Conservation (phyloP, 164 flowering plant species). For the Magnolia kwangsiensis region DNA sequence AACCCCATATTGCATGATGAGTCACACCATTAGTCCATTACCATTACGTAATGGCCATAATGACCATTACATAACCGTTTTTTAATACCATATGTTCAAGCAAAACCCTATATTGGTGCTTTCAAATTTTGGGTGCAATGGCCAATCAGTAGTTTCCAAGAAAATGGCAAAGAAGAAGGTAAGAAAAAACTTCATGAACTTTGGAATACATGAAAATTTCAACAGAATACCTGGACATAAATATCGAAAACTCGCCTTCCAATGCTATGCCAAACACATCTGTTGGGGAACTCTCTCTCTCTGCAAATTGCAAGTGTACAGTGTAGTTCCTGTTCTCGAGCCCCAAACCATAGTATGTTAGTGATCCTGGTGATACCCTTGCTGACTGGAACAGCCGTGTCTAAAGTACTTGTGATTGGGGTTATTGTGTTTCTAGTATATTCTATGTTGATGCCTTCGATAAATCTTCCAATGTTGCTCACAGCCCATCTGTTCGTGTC, state of each 20-base stretch:
- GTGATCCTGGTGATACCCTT: constrained; percentile 64
- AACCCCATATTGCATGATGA: too few species aligned
- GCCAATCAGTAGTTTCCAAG: not conserved
- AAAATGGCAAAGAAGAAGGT: not conserved
- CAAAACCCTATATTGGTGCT: not conserved
- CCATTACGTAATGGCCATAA: too few species aligned
- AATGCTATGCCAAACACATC: constrained; percentile 43
- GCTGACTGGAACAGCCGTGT: constrained; percentile 63
- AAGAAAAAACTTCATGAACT: too few species aligned
- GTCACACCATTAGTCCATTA: too few species aligned
- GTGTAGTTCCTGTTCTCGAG: too few species aligned
- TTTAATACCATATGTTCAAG: not conserved
- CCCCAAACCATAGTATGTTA: too few species aligned
- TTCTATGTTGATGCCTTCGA: constrained; percentile 30
- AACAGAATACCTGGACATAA: constrained; percentile 54
- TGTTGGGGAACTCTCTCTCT: constrained; percentile 25
- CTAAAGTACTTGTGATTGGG: constrained; percentile 46
- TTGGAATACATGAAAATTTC: too few species aligned
- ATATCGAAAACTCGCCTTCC: constrained; percentile 76
- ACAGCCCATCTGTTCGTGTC: constrained; percentile 22
- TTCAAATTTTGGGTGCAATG: not conserved
- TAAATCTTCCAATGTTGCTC: constrained; percentile 32
- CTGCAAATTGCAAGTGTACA: constrained; percentile 53
- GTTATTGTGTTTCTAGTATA: constrained; percentile 26
- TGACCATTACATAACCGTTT: too few species aligned